Evolutionary conservation across 441 rosid species (phyloP).

Genomic region (Adansonia gregorii): DNA sequence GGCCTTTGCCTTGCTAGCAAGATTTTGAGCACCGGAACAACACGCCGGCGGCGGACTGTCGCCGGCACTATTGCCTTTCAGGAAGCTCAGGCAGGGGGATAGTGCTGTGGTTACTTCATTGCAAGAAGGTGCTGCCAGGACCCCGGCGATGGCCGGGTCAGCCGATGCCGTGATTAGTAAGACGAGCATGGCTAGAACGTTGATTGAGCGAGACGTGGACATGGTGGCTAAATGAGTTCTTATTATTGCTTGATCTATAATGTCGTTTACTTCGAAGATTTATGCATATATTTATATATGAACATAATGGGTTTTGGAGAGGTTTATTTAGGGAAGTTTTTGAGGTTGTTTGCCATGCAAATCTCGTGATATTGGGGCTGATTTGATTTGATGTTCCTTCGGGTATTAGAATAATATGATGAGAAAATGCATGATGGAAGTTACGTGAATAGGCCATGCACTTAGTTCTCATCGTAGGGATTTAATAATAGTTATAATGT

Average conservation of each 20-base stretch:
- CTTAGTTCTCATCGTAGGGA: too few species aligned
- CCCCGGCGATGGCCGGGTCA: background rate
- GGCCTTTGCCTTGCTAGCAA: background rate
- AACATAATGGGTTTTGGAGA: constrained; percentile 7
- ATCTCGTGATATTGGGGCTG: constrained; percentile 10
- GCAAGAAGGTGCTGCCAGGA: background rate
- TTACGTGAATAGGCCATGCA: constrained; percentile 33
- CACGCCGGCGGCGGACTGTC: constrained; percentile 9
- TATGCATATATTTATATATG: background rate
- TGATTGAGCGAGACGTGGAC: constrained; percentile 17
- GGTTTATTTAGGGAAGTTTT: background rate
- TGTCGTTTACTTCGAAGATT: background rate
- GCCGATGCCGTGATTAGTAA: background rate
- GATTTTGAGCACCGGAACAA: constrained; percentile 30
- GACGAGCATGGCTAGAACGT: constrained; percentile 24
- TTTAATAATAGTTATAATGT: too few species aligned
- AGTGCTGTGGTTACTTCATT: background rate
- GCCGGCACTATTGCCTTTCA: background rate
- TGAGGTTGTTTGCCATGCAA: constrained; percentile 16
- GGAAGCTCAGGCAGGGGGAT: background rate
- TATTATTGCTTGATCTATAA: background rate
- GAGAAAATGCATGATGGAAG: constrained; percentile 2
- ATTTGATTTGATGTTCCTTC: too few species aligned
- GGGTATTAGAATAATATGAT: too few species aligned
- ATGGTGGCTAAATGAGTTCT: background rate